Percentiles rank a stretch among this genome's conserved stretches.
Evolutionary conservation across 2,329 filamentous ascomycete genomes (phyloP).

Genomic region (Tolypocladium tropicale): DNA sequence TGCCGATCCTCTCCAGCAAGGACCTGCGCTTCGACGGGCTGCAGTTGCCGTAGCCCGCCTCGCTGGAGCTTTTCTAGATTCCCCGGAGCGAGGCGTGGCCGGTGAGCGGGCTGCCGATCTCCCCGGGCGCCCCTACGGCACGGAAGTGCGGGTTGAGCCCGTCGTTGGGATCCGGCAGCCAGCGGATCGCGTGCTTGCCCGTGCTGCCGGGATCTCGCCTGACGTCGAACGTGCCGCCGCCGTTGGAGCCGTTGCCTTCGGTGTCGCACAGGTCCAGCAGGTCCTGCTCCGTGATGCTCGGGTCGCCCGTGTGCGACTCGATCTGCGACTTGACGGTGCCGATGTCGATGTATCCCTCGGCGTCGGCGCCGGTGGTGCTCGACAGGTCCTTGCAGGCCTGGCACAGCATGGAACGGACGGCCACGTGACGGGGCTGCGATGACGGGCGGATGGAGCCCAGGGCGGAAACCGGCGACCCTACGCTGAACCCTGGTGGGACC

Average conservation of each 20-base stretch:
- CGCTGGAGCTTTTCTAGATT: slow-evolving; percentile 17
- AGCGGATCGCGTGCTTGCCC: slow-evolving; percentile 37
- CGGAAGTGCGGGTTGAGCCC: slow-evolving; percentile 29
- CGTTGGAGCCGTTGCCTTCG: slow-evolving; percentile 76
- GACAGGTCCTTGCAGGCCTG: slow-evolving; percentile 61
- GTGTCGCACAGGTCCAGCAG: slow-evolving; percentile 82
- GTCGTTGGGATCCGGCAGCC: slow-evolving; percentile 41
- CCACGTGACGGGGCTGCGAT: slow-evolving; percentile 53
- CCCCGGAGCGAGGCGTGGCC: slow-evolving; percentile 28
- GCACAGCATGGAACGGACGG: slow-evolving; percentile 65
- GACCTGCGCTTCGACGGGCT: slow-evolving; percentile 7
- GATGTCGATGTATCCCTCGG: slow-evolving; percentile 61
- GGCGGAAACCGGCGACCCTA: slow-evolving; percentile 19
- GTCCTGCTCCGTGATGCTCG: slow-evolving; percentile 43
- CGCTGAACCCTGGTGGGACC: slow-evolving; percentile 21
- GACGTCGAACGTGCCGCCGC: slow-evolving; percentile 78
- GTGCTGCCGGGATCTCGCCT: slow-evolving; percentile 35
- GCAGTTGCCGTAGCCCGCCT: slow-evolving; percentile 4
- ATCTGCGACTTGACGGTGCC: slow-evolving; percentile 56
- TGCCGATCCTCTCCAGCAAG: slow-evolving; percentile 8
- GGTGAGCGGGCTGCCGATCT: slow-evolving; percentile 58
- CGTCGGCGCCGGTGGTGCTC: slow-evolving; percentile 24
- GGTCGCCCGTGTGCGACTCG: slow-evolving; percentile 39
- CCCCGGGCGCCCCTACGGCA: slow-evolving; percentile 48
- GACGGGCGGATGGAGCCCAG: slow-evolving; percentile 18